phyloP scores from a whole-genome alignment of 768 basidiomycete genomes.

The Chalciporus chontae region DNA sequence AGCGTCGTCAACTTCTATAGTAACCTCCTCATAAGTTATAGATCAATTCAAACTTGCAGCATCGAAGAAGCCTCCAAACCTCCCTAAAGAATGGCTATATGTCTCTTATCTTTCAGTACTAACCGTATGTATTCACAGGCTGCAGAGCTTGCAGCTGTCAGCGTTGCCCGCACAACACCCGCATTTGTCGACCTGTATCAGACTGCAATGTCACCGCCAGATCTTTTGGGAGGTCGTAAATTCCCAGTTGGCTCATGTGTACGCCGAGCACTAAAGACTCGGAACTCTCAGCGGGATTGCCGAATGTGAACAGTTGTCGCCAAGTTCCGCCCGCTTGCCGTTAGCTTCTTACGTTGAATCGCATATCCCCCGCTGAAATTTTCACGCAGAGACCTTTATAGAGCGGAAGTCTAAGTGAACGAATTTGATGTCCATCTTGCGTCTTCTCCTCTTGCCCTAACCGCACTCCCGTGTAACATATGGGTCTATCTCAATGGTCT shows the following conservation, averaged over 20 bases:
- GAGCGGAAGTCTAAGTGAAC: not conserved
- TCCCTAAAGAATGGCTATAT: not conserved
- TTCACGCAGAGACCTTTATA: not conserved
- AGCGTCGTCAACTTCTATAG: no score
- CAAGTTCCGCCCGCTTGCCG: not conserved
- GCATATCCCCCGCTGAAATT: not conserved
- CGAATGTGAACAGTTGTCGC: not conserved
- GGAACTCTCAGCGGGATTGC: not conserved
- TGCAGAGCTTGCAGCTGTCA: no score
- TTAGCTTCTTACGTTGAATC: not conserved
- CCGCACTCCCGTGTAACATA: not conserved
- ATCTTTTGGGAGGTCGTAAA: no score
- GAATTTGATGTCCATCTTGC: not conserved
- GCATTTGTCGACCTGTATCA: no score
- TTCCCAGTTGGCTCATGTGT: no score
- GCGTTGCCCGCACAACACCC: no score
- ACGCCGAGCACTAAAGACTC: no score
- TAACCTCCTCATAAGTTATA: no score
- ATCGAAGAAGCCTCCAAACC: not conserved
- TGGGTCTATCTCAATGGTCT: not conserved
- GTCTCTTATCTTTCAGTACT: no score
- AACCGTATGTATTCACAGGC: no score
- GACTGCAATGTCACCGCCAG: no score
- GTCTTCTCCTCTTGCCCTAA: not conserved
- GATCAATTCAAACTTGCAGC: not conserved